phyloP scores from a whole-genome alignment of 1,284 basidiomycete species.

The Hemileia vastatrix region DNA sequence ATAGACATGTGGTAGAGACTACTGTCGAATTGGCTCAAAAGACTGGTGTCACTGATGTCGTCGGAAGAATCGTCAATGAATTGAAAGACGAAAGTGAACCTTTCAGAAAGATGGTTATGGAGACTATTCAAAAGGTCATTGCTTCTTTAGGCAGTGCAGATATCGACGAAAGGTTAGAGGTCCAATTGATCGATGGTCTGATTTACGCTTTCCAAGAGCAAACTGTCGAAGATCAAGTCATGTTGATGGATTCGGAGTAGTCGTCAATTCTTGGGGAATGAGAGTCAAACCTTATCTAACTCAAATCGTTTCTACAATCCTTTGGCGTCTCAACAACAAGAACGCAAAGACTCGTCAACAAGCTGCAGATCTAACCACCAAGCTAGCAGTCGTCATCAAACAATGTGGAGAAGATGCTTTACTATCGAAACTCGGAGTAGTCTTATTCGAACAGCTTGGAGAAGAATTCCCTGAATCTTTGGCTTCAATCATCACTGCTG shows the following conservation, averaged over 20 bases:
- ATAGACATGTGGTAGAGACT: slow-evolving; percentile 93
- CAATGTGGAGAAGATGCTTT: slow-evolving; percentile 94
- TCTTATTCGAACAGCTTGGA: slow-evolving; percentile 43
- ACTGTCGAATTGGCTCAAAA: slow-evolving; percentile 97
- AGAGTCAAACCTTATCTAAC: slow-evolving; percentile 98
- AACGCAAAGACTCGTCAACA: slow-evolving; percentile 97
- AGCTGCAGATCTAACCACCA: slow-evolving; percentile 88
- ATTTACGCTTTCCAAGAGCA: slow-evolving; percentile 99
- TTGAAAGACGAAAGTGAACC: slow-evolving; percentile 74
- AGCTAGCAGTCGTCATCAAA: slow-evolving; percentile 93
- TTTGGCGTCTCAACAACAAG: slow-evolving; percentile 99
- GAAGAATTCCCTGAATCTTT: slow-evolving; percentile 44
- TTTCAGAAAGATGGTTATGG: slow-evolving; percentile 99
- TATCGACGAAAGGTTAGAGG: slow-evolving; percentile 88
- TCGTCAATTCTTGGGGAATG: slow-evolving; percentile 71
- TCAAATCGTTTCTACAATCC: slow-evolving; percentile 95
- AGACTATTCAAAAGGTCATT: slow-evolving; percentile 95
- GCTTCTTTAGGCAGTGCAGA: slow-evolving; percentile 85
- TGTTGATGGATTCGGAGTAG: slow-evolving; percentile 93
- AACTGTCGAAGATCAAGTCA: slow-evolving; percentile 94
- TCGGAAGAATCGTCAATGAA: slow-evolving; percentile 86
- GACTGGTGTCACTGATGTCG: slow-evolving; percentile 87
- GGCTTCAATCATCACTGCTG: slow-evolving; percentile 41
- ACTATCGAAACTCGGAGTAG: slow-evolving; percentile 59
- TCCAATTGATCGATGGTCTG: slow-evolving; percentile 89